Evolutionary conservation across 176 grass and related monocot genomes (phyloP).

Genomic region (Poa annua): DNA sequence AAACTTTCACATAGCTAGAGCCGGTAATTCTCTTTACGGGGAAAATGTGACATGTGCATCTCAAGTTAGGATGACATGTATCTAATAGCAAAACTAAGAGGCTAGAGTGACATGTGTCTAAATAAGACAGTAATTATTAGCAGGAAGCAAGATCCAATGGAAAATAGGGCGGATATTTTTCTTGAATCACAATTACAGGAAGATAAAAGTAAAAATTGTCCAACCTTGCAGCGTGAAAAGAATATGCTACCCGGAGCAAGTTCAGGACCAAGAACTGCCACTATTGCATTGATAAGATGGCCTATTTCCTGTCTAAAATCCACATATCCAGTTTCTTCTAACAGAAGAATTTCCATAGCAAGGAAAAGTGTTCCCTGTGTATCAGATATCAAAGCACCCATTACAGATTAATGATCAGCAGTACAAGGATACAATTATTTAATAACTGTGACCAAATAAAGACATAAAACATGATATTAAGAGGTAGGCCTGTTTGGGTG

Average conservation of each 20-base stretch:
- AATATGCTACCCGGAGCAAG: slow-evolving; percentile 89
- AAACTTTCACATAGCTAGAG: slow-evolving; percentile 12
- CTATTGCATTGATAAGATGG: slow-evolving; percentile 91
- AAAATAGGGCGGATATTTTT: slow-evolving; percentile 6
- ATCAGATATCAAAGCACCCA: slow-evolving; percentile 52
- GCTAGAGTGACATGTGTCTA: slow-evolving; percentile 1
- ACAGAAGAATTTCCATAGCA: slow-evolving; percentile 95
- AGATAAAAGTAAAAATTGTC: slow-evolving; percentile 14
- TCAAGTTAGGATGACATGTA: slow-evolving; percentile 28
- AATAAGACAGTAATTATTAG: slow-evolving; percentile 27
- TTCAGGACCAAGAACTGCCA: slow-evolving; percentile 97
- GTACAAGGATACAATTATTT: slow-evolving; percentile 13
- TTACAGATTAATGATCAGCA: slow-evolving; percentile 36
- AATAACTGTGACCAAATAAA: slow-evolving; percentile 36
- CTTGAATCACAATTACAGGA: not conserved
- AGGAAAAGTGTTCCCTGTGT: slow-evolving; percentile 88
- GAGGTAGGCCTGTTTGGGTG: slow-evolving; percentile 3
- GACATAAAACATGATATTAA: not conserved
- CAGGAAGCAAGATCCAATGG: slow-evolving; percentile 26
- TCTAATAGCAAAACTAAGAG: slow-evolving; percentile 5
- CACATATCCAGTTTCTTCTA: slow-evolving; percentile 88
- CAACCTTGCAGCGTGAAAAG: slow-evolving; percentile 99
- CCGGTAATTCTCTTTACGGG: not conserved
- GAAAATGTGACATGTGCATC: slow-evolving; percentile 7
- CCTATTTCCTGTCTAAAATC: slow-evolving; percentile 95